Evolutionary conservation across 352 stramenopile species (phyloP), one percentile per base, ranked within the genome.

Genomic region (Globisporangium alternatum): DNA sequence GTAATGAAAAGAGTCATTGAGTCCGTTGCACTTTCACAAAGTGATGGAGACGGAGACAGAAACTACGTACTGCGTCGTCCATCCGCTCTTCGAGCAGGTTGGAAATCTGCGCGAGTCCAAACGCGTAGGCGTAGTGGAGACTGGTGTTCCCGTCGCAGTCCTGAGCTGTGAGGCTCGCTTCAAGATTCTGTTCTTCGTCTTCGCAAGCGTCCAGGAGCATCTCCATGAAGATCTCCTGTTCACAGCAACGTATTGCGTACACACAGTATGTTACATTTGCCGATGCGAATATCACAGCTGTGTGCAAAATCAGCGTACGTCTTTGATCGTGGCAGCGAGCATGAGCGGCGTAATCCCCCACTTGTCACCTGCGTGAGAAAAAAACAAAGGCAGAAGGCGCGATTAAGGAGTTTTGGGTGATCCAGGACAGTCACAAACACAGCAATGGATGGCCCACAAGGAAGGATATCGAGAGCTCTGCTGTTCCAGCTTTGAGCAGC

Each of bases 121-220:
- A 91, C 4, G 80, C 83, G 72, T 91, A 91, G 58, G 75, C 78
- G 60, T 91, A 89, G 59, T 91, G 83, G 2, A 91, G 60, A 13
- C 77, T 74, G 7, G 68, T 77, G 49, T 87, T 91, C 6, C 77
- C 80, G 17, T 76, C 41, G 4, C 30, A 31, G 56, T 91, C 80
- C 12, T n/a, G n/a, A 17, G 45, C 19, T 25, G 53, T 53, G 5
- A 89, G 58, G 7, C 67, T 49, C 1, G 60, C 39, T 51, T 69
- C 51, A 7, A 64, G 65, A 13, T 72, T 59, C 17, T 39, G 28
- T 15, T 69, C 53, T 43, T 72, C 52, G 5, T 59, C 51, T 1
- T 44, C 52, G 3, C 21, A 12, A 3, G 61, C 66, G 8, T 80
- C 65, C 17, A 91, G 53, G 12, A 91, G 60, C 3, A 60, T 57